Evolutionary conservation across 176 grass and related monocot species (phyloP).

Genomic region (Phoenix roebelenii): DNA sequence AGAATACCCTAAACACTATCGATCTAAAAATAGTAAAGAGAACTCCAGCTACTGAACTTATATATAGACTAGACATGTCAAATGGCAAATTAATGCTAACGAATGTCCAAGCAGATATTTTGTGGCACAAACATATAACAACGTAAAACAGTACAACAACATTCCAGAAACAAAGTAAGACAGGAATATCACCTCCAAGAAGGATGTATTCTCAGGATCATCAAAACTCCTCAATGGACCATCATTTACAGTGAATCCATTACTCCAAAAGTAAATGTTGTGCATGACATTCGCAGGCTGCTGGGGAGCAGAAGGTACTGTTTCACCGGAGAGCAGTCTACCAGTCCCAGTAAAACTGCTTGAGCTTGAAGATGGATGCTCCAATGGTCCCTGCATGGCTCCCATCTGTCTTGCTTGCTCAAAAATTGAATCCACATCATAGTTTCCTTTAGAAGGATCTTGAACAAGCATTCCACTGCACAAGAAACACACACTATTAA

Average conservation of each 20-base stretch:
- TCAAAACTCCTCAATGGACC: constrained; percentile 69
- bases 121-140: no score
- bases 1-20: no score
- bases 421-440: constrained; percentile 52
- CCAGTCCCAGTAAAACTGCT: constrained; percentile 74
- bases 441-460: constrained; percentile 69
- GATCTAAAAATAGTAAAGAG: no score
- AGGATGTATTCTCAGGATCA: constrained; percentile 61
- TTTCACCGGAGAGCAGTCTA: constrained; percentile 59
- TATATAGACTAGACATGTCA: no score
- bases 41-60: no score
- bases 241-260: constrained; percentile 59
- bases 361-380: constrained; percentile 49
- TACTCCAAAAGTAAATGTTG: constrained; percentile 69
- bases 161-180: constrained; percentile 2
- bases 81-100: no score
- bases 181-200: constrained; percentile 58
- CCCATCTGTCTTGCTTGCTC: constrained; percentile 70
- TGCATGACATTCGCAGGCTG: constrained; percentile 37
- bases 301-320: constrained; percentile 34
- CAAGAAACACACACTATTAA: background rate
- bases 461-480: constrained; percentile 89
- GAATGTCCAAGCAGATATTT: no score
- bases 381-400: constrained; percentile 32
- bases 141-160: background rate